A percentile compares a stretch with the other conserved stretches of the same genome.
phyloP scores from a whole-genome alignment of 495 filamentous ascomycete genomes.

The Filosporella fistucella region DNA sequence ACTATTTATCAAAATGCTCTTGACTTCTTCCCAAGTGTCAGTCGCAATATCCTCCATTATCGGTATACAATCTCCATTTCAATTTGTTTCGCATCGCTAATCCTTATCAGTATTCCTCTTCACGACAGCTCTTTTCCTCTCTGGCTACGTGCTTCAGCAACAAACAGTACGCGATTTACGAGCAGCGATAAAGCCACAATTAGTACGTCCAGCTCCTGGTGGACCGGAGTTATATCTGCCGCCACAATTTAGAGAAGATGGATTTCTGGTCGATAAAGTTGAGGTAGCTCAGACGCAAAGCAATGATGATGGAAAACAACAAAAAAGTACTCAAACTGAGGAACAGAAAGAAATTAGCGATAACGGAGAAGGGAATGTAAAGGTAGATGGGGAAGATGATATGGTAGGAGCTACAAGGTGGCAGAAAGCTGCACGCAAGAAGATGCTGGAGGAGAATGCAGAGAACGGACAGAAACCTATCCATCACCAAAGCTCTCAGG shows the following conservation, averaged over 20 bases:
- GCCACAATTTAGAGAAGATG: constrained; percentile 15
- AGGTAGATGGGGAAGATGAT: constrained; percentile 10
- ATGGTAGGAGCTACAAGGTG: constrained; percentile 12
- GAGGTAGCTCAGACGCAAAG: not conserved
- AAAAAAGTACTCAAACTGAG: not conserved
- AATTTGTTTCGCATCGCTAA: not conserved
- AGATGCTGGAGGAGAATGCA: constrained; percentile 12
- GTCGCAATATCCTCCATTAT: constrained; percentile 42
- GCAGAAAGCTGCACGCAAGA: constrained; percentile 24
- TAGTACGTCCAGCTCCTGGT: constrained; percentile 27
- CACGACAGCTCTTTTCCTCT: constrained; percentile 46
- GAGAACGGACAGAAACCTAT: constrained; percentile 10
- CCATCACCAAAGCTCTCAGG: not conserved
- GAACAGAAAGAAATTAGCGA: not conserved
- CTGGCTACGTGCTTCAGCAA: constrained; percentile 51
- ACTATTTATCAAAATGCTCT: constrained; percentile 37
- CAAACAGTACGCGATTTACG: constrained; percentile 45
- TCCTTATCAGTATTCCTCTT: constrained; percentile 38
- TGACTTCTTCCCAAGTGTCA: constrained; percentile 49
- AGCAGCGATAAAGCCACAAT: constrained; percentile 36
- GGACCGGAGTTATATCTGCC: constrained; percentile 37
- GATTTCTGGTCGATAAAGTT: constrained; percentile 10
- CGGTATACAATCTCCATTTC: constrained; percentile 29
- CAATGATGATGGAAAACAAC: too few species aligned
- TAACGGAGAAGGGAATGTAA: not conserved